These are phyloP conservation scores for Colletotrichum magnum DNA, from an alignment of 2,329 filamentous ascomycete genomes.

Conservation along the genomic window DNA sequence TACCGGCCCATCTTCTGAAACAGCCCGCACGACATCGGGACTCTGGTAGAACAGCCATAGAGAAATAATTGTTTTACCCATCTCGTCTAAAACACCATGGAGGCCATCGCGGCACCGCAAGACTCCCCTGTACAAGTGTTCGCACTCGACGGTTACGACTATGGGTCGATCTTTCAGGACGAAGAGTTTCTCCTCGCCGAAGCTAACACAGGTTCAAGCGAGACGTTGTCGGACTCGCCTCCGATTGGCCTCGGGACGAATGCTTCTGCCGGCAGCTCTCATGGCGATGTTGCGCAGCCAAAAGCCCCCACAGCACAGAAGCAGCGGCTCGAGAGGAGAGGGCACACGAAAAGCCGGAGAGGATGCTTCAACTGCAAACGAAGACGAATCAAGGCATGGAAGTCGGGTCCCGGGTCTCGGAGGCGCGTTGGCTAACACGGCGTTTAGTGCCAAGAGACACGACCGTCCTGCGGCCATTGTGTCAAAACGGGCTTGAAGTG, in stretches of 20 bases:
- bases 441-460: slow-evolving; percentile 74
- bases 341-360: slow-evolving; percentile 75
- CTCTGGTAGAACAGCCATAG: background rate
- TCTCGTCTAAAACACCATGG: slow-evolving; percentile 10
- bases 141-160: slow-evolving; percentile 54
- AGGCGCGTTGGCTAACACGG: background rate
- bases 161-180: slow-evolving; percentile 54
- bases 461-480: slow-evolving; percentile 74
- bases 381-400: slow-evolving; percentile 71
- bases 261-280: background rate
- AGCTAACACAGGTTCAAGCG: slow-evolving; percentile 44
- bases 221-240: slow-evolving; percentile 47
- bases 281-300: background rate
- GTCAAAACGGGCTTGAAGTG: slow-evolving; percentile 73
- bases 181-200: slow-evolving; percentile 40
- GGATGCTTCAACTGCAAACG: slow-evolving; percentile 79
- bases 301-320: slow-evolving; percentile 44
- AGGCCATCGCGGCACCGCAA: slow-evolving; percentile 4
- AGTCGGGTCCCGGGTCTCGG: background rate
- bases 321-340: slow-evolving; percentile 67
- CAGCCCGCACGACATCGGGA: too few species aligned
- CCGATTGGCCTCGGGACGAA: background rate
- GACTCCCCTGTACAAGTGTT: slow-evolving; percentile 48
- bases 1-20: background rate
- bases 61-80: background rate